phyloP scores from a whole-genome alignment of 306 rosid species.

The Castanospermum australe region DNA sequence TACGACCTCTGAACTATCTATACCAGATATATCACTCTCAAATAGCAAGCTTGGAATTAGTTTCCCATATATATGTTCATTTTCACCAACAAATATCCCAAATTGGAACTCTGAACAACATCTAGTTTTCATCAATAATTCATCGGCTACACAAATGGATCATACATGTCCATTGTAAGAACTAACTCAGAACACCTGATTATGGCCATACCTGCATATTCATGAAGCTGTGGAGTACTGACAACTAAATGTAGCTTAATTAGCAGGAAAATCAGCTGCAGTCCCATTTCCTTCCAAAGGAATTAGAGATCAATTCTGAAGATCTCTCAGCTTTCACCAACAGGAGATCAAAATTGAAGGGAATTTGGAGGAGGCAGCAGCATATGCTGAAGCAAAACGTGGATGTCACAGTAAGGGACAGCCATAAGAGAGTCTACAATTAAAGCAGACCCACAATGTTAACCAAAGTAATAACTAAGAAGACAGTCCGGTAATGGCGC shows the following conservation, averaged over 20 bases:
- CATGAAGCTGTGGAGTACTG: slow-evolving; percentile 44
- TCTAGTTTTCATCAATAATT: not conserved
- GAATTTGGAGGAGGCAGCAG: slow-evolving; percentile 35
- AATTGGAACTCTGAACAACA: slow-evolving; percentile 16
- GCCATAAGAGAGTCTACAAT: slow-evolving; percentile 22
- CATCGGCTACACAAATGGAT: not conserved
- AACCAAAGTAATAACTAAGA: slow-evolving; percentile 17
- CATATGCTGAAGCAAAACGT: slow-evolving; percentile 37
- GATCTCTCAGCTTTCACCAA: slow-evolving; percentile 40
- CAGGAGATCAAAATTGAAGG: slow-evolving; percentile 23
- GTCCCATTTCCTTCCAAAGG: slow-evolving; percentile 48
- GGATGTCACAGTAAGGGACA: slow-evolving; percentile 41
- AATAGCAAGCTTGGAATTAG: not conserved
- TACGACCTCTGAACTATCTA: not conserved
- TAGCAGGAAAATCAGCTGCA: slow-evolving; percentile 45
- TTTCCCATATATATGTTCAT: not conserved
- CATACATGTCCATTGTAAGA: slow-evolving; percentile 9
- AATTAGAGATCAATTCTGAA: slow-evolving; percentile 37
- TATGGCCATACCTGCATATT: slow-evolving; percentile 69
- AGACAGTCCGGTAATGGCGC: slow-evolving; percentile 12
- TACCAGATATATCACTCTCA: slow-evolving; percentile 3
- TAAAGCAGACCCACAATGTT: slow-evolving; percentile 56
- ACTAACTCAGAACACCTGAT: slow-evolving; percentile 12
- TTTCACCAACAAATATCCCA: slow-evolving; percentile 26
- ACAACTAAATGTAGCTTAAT: slow-evolving; percentile 47